These are phyloP conservation scores for Crithidia expoeki DNA, from an alignment of 208 protist genomes.

Conservation along the genomic window DNA sequence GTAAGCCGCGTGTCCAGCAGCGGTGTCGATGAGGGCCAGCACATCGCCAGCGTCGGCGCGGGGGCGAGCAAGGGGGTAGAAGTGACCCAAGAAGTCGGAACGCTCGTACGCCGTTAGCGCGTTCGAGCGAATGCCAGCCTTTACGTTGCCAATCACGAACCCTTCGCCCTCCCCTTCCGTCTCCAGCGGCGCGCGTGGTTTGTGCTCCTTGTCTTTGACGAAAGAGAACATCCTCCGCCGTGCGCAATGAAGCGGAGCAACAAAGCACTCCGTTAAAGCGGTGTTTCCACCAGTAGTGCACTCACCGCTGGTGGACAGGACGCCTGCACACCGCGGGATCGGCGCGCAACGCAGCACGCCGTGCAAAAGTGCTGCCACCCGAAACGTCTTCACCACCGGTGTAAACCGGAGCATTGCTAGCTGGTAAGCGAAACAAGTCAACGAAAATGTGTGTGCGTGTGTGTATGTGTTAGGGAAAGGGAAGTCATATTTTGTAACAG, in stretches of 20 bases:
- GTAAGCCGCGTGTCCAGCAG: constrained; percentile 10
- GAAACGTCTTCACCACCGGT: not conserved
- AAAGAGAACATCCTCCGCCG: not conserved
- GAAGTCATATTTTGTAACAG: too few relatives aligned
- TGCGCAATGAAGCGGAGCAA: not conserved
- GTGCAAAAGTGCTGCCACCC: not conserved
- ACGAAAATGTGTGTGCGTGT: not conserved
- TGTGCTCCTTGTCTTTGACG: not conserved
- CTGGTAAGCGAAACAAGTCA: too few relatives aligned
- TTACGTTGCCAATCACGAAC: constrained; percentile 16
- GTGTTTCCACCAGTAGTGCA: not conserved
- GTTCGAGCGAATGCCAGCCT: constrained; percentile 20
- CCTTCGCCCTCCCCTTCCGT: not conserved
- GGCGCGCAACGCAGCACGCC: not conserved
- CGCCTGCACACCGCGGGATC: not conserved
- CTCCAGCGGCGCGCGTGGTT: constrained; percentile 2
- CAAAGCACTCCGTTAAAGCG: not conserved
- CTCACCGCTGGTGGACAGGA: not conserved
- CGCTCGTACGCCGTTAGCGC: constrained; percentile 20
- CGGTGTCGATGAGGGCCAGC: constrained; percentile 37
- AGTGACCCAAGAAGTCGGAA: constrained; percentile 16
- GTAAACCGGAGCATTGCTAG: constrained; percentile 1
- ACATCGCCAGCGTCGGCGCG: constrained; percentile 42
- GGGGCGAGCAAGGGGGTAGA: constrained; percentile 18
- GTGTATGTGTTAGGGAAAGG: not conserved